Base-by-base conservation (phyloP, 2,329 filamentous ascomycete genomes). In the Pyricularia sp. region DNA sequence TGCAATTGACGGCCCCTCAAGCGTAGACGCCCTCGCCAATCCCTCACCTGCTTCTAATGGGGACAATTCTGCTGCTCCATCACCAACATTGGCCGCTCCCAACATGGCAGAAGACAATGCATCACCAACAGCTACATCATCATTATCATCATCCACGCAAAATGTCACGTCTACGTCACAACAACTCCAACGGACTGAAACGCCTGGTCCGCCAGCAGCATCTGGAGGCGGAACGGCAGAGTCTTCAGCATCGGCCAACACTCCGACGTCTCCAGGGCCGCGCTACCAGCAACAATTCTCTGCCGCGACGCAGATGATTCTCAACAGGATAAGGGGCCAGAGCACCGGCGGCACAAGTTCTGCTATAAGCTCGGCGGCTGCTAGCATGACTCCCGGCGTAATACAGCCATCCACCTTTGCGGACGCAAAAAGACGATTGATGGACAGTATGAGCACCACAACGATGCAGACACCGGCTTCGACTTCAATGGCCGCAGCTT, bases 401-500 rank as follows among this genome's bases (percentile, higher is more conserved):
- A 75, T 78, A 66, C 70, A 74, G 33, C 69, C 72, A 35, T 70
- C 75, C 0, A 70, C 72, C 0, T 78, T 74, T 49, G 76, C 78
- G 62, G 77, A 78, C 59, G 73, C 73, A 8, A 77, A 74, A 69
- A 70, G 75, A 62, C 73, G 76, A n/a, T 71, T 78, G 0, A 70
- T 78, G 1, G 75, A 75, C 70, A 72, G 70, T 60, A 75, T 78
- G 74, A 77, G 74, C 65, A 77, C 74, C 0, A 75, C 75, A 4
- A 75, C 74, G 0, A 73, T 78, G 70, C 72, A 76, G 12, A 74
- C 77, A 71, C 75, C 73, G 7, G 63, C 66, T 4, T 62, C 67
- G 2, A 13, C 67, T 19, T 22, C 49, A 8, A 35, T 62, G 63
- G 6, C n/a, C 66, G 9, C 35, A 65, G 1, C 63, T 64, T 16